Evolutionary conservation across 768 basidiomycete genomes (phyloP).

Genomic region (Pulveroboletus sp.): DNA sequence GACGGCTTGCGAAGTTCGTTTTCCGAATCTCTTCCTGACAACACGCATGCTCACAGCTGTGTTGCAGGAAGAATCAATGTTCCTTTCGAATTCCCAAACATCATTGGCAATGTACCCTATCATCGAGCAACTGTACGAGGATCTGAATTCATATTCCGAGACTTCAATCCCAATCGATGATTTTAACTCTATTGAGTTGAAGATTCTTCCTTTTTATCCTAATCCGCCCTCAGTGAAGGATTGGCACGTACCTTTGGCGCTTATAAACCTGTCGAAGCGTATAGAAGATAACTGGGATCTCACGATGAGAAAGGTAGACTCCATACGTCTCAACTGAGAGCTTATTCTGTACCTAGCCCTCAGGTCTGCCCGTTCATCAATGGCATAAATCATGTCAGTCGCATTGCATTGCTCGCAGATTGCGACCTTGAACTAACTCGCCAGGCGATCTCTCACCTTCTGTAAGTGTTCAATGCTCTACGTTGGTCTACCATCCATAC

Average conservation of each 20-base stretch:
- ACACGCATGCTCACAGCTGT: conserved; percentile 4
- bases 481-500: not conserved
- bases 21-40: conserved; percentile 4
- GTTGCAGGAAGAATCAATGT: conserved; percentile 79
- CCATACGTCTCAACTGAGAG: not conserved
- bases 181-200: conserved; percentile 93
- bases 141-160: conserved; percentile 96
- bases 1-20: conserved; percentile 79
- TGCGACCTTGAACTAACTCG: conserved; percentile 82
- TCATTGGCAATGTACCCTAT: conserved; percentile 74
- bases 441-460: conserved; percentile 84
- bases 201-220: conserved; percentile 95
- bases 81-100: conserved; percentile 73
- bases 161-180: conserved; percentile 88
- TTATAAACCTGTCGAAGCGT: conserved; percentile 79
- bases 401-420: conserved; percentile 89
- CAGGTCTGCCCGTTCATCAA: conserved; percentile 78
- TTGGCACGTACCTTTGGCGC: conserved; percentile 93
- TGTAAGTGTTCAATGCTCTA: conserved; percentile 49
- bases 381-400: conserved; percentile 87
- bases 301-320: conserved; percentile 81
- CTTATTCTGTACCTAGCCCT: conserved; percentile 1
- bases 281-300: conserved; percentile 95
- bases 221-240: conserved; percentile 88
- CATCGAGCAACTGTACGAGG: conserved; percentile 94